Evolutionary conservation across 306 rosid genomes (phyloP).

Genomic region (Arachis stenosperma): DNA sequence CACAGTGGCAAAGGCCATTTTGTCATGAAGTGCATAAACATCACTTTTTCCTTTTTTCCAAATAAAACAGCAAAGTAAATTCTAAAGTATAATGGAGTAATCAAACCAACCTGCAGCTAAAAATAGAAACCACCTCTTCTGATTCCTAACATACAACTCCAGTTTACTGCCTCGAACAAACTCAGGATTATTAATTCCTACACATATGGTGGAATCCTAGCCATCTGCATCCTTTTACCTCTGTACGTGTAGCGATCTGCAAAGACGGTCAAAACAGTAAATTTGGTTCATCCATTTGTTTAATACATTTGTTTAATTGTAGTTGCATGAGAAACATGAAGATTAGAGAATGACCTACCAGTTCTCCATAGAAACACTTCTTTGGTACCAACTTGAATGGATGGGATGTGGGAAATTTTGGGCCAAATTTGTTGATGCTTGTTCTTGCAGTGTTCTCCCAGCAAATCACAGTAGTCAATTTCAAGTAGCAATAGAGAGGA

Average conservation of each 20-base stretch:
- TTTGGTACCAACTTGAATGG: neutral
- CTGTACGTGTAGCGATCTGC: too few species aligned
- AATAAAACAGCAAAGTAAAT: slow-evolving; percentile 3
- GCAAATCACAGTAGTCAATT: neutral
- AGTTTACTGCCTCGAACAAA: neutral
- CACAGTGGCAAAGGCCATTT: neutral
- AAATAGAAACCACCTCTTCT: neutral
- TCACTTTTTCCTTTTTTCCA: neutral
- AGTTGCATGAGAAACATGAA: too few species aligned
- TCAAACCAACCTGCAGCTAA: slow-evolving; percentile 37
- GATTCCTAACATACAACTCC: neutral
- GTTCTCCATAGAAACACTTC: neutral
- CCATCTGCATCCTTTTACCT: neutral
- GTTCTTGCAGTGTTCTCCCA: neutral
- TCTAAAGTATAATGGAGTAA: neutral
- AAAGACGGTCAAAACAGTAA: too few species aligned
- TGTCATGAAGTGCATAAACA: neutral
- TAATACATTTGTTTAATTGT: too few species aligned
- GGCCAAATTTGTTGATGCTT: slow-evolving; percentile 4
- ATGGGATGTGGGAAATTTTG: slow-evolving; percentile 13
- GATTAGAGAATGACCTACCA: neutral
- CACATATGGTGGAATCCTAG: neutral
- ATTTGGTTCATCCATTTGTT: too few species aligned
- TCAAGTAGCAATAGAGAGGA: neutral
- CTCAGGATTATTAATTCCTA: neutral